Evolutionary conservation across 176 grass and related monocot genomes (phyloP), one percentile per base, ranked within the genome.

Genomic region (Bolboschoenus planiculmis): DNA sequence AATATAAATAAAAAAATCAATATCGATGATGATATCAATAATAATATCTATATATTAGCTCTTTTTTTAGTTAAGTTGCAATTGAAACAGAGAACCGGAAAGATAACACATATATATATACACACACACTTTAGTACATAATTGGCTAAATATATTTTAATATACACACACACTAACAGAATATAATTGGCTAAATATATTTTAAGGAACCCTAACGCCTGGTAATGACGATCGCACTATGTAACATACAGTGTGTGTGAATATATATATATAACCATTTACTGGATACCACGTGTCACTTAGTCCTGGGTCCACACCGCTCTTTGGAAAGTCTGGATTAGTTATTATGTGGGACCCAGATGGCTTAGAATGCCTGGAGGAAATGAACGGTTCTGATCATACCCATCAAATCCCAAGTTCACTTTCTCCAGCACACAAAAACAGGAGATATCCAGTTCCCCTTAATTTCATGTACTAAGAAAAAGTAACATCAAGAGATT

Each of bases 211-310:
- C 73, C 47, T 7, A 54, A 30, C 10, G 50, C 39, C 42, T 10
- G 21, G 3, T 20, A 47, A 79, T 79, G 75, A 56, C 48, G 31
- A 65, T 67, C 15, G 50, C 50, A 53, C 50, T 15, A 53, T 48
- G 3, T 53, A 3, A 1, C 14, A 53, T 51, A 51, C 48, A 51
- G 16, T n/a, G n/a, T n/a, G n/a, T n/a, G n/a, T n/a, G n/a, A n/a
- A n/a, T n/a, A 10, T 1, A 47, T 48, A 48, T 48, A 57, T 75
- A 79, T 79, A 55, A 79, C 76, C 76, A 79, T 55, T 79, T 55
- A 79, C 40, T 10, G 27, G 11, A 15, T 34, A 55, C 76, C 76
- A 79, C 76, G 50, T 79, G 76, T 26, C 47, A 34, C 23, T 20
- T 34, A 2, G 29, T 55, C 44, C 50, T 16, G 50, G 50, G 50